Evolutionary conservation across 1,284 basidiomycete species (phyloP).

Genomic region (Peniophora sp.): DNA sequence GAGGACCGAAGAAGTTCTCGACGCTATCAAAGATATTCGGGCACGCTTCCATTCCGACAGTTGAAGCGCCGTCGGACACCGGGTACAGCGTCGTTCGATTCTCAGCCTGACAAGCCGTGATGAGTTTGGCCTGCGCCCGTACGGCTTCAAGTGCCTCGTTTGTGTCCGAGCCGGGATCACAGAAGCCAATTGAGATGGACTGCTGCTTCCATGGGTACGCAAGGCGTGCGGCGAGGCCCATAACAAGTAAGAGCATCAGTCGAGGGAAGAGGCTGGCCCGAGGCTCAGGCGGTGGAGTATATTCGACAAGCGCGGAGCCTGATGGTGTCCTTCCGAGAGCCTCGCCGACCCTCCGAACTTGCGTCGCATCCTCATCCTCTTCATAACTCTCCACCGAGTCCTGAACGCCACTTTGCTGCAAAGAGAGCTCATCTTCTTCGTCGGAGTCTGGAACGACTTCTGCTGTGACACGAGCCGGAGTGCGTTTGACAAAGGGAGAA

Average conservation of each 20-base stretch:
- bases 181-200: conserved; percentile 75
- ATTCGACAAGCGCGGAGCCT: neutral
- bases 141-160: conserved; percentile 53
- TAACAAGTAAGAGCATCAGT: conserved; percentile 31
- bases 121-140: conserved; percentile 34
- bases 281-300: conserved; percentile 6
- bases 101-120: conserved; percentile 53
- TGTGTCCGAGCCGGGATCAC: conserved; percentile 58
- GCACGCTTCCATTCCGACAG: conserved; percentile 35
- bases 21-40: conserved; percentile 39
- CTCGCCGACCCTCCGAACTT: conserved; percentile 5
- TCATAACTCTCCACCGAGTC: conserved; percentile 11
- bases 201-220: conserved; percentile 49
- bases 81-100: conserved; percentile 37
- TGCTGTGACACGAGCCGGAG: neutral
- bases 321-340: neutral
- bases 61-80: conserved; percentile 14
- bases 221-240: conserved; percentile 29
- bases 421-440: conserved; percentile 16
- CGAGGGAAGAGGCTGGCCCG: conserved; percentile 21
- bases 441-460: neutral
- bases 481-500: neutral
- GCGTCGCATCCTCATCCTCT: conserved; percentile 20
- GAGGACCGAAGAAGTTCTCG: conserved; percentile 41
- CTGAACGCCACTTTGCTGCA: neutral